Base-by-base conservation (phyloP, 352 stramenopile genomes). In the Phytophthora crassamura region DNA sequence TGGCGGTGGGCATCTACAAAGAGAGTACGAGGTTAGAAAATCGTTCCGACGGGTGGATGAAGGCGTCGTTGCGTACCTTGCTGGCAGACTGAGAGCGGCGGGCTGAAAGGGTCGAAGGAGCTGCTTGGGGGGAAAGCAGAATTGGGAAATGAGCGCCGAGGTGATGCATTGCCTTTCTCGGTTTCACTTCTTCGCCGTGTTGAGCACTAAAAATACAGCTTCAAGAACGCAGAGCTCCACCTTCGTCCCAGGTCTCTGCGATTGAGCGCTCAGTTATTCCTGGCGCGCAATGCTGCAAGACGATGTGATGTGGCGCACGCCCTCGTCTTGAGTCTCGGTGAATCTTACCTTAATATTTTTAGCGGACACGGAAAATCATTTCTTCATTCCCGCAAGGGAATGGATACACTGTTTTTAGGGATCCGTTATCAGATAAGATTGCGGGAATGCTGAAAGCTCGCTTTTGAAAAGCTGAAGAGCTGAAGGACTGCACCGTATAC, bases 1-100 rank as follows among this genome's bases (percentile, higher is more conserved):
- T 76, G 49, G 75, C 66, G 49, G 86, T 87, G 50, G 78, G 54
- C 78, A 91, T 90, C 74, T 84, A 38, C 64, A 53, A 30, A 51
- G 36, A 54, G 5, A 3, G 12, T 8, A 42, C 16, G 20, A 56
- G 40, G 34, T 74, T 18, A 69, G 32, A 38, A 41, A 7, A 42
- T 33, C 43, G 22, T 32, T 15, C 18, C 22, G 58, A 6, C 16
- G 11, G 43, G 32, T 4, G 41, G 18, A 25, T 36, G 41, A 38
- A 4, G n/a, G 14, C 12, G 30, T 15, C n/a, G 6, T 16, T 10
- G 14, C 47, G 15, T 60, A 72, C 64, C 64, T 59, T 68, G 51
- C 25, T 59, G 30, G 18, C 32, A 45, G 16, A 57, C 9, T 33
- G 39, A 34, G 16, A 47, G 42, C 28, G 15, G 47, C 32, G 25